Evolutionary conservation across 352 stramenopile genomes (phyloP), one percentile per base, ranked within the genome.

Genomic region (Phytopythium delawarense): DNA sequence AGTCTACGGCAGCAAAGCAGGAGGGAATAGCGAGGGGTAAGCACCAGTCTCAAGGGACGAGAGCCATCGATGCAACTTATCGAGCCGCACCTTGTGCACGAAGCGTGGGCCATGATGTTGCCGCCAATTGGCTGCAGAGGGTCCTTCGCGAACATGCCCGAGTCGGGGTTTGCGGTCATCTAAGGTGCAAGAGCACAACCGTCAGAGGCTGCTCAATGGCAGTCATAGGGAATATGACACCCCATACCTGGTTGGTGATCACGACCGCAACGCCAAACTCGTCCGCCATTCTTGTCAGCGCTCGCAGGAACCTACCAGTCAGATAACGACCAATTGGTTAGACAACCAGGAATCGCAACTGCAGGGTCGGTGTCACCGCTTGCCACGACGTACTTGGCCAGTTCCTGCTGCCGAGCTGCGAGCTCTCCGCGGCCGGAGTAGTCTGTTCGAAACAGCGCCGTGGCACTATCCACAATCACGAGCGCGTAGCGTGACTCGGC

Each of bases 211-310:
- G 32, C 32, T 37, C 32, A 9, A 37, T 37, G 4, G 32, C 32
- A 37, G 9, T 37, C 5, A 4, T 9, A 4, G 9, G 32, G 9
- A 9, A 4, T 9, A 37, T 37, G 32, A 37, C 32, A 9, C 9
- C 6, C 11, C 65, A 25, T 58, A 93, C 87, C 75, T 95, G 87
- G 63, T 96, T 96, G 40, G 87, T 92, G 61, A 94, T 94, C 28
- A 95, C 87, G 23, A 95, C 91, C 11, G 97, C 97, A 40, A 99
- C 96, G n/a, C 97, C 98, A 75, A 99, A 99, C 73, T 99, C 97
- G 67, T 99, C 97, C 0, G 94, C 91, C 79, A 99, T 96, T 50
- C 96, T 80, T 50, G 96, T 99, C 30, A 99, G 75, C 53, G 98
- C 91, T 18, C 98, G 89, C 53, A 99, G 73, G 70, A 99, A 99